phyloP scores from a whole-genome alignment of 169 alveolate species.

The Plasmodium inui region DNA sequence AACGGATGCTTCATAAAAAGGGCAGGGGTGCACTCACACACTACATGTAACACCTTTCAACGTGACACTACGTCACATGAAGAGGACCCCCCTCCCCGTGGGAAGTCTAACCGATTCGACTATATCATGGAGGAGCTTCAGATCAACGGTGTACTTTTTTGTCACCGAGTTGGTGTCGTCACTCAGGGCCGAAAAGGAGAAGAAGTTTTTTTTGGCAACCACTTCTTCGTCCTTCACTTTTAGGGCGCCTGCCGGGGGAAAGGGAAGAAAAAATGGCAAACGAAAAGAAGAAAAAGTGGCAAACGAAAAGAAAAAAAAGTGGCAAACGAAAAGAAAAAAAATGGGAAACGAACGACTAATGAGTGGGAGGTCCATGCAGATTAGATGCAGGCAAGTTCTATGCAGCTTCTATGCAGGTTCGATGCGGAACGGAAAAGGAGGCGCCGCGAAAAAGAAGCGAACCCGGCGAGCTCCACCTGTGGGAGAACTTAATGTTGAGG shows the following conservation, averaged over 20 bases:
- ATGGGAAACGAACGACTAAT: not conserved
- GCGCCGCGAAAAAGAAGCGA: not conserved
- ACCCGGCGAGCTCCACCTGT: slow-evolving; percentile 96
- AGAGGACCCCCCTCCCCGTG: not conserved
- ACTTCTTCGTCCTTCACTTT: slow-evolving; percentile 85
- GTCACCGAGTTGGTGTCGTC: slow-evolving; percentile 86
- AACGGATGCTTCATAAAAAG: not conserved
- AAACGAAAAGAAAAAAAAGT: not conserved
- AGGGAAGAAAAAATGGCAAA: not conserved
- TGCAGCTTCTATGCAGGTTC: not conserved
- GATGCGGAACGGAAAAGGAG: not conserved
- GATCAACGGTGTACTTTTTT: slow-evolving; percentile 86
- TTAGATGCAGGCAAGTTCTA: too few relatives aligned
- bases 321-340: too few relatives aligned
- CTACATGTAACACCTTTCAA: slow-evolving; percentile 17
- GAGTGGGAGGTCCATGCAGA: too few relatives aligned
- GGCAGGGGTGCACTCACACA: not conserved
- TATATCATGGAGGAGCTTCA: slow-evolving; percentile 84
- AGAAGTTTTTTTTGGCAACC: slow-evolving; percentile 76
- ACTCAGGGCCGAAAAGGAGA: slow-evolving; percentile 88
- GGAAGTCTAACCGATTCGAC: slow-evolving; percentile 72
- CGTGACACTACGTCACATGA: not conserved
- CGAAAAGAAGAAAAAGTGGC: too few relatives aligned
- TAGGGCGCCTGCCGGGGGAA: slow-evolving; percentile 87
- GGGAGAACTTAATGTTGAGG: slow-evolving; percentile 93